phyloP scores from a whole-genome alignment of 495 filamentous ascomycete genomes.

The Penicillium dipodomyicola region DNA sequence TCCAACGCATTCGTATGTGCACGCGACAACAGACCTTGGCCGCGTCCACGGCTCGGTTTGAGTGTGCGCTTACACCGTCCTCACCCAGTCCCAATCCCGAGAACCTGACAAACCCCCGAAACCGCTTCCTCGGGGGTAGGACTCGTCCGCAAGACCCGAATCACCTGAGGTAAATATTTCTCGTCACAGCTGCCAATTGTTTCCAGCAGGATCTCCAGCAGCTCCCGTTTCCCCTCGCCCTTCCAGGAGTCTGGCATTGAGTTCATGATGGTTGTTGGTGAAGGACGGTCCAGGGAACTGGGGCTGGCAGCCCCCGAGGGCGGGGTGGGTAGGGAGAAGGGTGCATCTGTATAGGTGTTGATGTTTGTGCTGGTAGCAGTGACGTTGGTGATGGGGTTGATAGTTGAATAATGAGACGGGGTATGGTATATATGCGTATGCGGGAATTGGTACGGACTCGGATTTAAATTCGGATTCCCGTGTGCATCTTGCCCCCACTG shows the following conservation, averaged over 20 bases:
- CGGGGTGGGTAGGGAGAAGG: not conserved
- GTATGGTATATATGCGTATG: conserved; percentile 3
- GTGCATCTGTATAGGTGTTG: not conserved
- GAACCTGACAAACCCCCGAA: conserved; percentile 29
- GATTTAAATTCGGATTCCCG: conserved; percentile 6
- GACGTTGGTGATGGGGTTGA: conserved; percentile 4
- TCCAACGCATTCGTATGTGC: not conserved
- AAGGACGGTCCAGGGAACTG: not conserved
- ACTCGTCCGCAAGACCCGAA: conserved; percentile 32
- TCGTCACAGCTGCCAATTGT: conserved; percentile 38
- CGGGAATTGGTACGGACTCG: not conserved
- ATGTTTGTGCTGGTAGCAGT: not conserved
- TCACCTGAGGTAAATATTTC: conserved; percentile 26
- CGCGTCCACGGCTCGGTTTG: not conserved
- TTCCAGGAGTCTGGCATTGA: conserved; percentile 25
- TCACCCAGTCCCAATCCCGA: conserved; percentile 22
- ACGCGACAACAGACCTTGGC: not conserved
- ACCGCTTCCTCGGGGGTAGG: conserved; percentile 36
- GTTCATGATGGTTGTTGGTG: conserved; percentile 9
- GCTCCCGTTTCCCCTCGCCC: conserved; percentile 25
- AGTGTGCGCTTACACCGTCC: not conserved
- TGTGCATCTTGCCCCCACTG: conserved; percentile 18
- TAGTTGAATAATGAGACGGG: conserved; percentile 15
- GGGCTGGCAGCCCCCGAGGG: conserved; percentile 3
- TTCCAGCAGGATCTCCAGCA: conserved; percentile 31